Percentiles rank a stretch among this genome's conserved stretches.
These are phyloP conservation scores for Hortiboletus flavorubellus DNA, from an alignment of 768 basidiomycete species.

Conservation along the genomic window DNA sequence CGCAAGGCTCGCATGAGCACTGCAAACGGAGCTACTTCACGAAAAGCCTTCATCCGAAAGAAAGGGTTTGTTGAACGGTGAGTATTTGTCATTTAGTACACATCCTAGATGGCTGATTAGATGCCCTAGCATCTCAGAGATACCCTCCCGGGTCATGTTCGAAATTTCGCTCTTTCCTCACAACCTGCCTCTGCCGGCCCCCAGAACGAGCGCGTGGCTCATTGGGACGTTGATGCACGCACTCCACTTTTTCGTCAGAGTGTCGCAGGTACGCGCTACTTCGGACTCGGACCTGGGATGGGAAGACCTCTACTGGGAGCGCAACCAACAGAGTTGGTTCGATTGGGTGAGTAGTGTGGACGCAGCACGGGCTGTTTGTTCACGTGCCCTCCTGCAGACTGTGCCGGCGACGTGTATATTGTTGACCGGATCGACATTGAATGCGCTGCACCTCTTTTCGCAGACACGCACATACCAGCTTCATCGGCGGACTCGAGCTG, in stretches of 20 bases:
- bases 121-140: conserved; percentile 47
- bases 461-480: conserved; percentile 69
- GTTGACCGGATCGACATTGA: conserved; percentile 51
- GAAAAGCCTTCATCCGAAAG: conserved; percentile 58
- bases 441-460: conserved; percentile 65
- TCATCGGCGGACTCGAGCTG: conserved; percentile 46
- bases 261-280: conserved; percentile 52
- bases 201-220: conserved; percentile 62
- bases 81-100: conserved; percentile 2
- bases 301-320: conserved; percentile 75
- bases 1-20: conserved; percentile 41
- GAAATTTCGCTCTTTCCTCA: conserved; percentile 81
- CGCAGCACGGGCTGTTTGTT: conserved; percentile 10
- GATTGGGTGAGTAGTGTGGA: conserved; percentile 60
- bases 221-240: conserved; percentile 65
- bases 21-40: conserved; percentile 26
- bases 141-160: conserved; percentile 73
- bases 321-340: conserved; percentile 63
- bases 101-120: conserved; percentile 15
- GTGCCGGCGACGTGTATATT: conserved; percentile 59
- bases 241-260: conserved; percentile 61
- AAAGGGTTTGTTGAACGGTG: conserved; percentile 64
- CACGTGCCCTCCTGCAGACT: conserved; percentile 43
- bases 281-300: conserved; percentile 70
- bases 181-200: conserved; percentile 69